These are phyloP conservation scores for Croton laevigatus DNA, from an alignment of 441 rosid genomes.

Conservation along the genomic window DNA sequence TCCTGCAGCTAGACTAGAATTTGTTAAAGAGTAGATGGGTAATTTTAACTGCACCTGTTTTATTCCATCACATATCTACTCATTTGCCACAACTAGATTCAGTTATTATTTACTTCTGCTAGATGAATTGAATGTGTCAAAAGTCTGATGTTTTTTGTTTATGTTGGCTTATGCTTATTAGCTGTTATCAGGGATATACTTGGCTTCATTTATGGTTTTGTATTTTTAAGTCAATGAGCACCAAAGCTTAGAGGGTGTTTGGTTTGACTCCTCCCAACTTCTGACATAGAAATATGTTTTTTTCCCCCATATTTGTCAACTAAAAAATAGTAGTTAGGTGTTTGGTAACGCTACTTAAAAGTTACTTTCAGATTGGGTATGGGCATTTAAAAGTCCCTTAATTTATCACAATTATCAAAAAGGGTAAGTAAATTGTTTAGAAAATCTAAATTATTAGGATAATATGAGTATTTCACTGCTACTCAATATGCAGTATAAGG, in stretches of 20 bases:
- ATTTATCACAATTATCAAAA: too few species aligned
- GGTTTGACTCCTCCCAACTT: too few species aligned
- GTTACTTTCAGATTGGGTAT: too few species aligned
- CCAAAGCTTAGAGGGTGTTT: too few species aligned
- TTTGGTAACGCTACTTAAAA: too few species aligned
- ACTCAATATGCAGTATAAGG: neutral
- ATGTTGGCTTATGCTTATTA: neutral
- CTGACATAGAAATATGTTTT: too few species aligned
- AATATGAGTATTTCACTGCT: too few species aligned
- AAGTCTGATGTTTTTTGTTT: neutral
- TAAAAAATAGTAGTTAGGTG: too few species aligned
- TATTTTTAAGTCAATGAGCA: neutral
- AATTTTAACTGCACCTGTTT: neutral
- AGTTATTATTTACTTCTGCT: neutral
- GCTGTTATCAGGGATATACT: neutral
- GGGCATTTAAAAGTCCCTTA: too few species aligned
- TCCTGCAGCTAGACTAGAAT: neutral
- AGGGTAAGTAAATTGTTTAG: too few species aligned
- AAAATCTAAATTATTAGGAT: too few species aligned
- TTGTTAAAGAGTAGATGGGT: neutral
- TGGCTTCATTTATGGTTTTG: neutral
- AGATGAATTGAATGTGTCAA: neutral
- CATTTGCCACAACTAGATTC: neutral
- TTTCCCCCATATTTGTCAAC: too few species aligned
- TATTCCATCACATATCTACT: neutral